These are phyloP conservation scores for Tricholoma sp. DNA, from an alignment of 768 basidiomycete genomes.

Conservation along the genomic window DNA sequence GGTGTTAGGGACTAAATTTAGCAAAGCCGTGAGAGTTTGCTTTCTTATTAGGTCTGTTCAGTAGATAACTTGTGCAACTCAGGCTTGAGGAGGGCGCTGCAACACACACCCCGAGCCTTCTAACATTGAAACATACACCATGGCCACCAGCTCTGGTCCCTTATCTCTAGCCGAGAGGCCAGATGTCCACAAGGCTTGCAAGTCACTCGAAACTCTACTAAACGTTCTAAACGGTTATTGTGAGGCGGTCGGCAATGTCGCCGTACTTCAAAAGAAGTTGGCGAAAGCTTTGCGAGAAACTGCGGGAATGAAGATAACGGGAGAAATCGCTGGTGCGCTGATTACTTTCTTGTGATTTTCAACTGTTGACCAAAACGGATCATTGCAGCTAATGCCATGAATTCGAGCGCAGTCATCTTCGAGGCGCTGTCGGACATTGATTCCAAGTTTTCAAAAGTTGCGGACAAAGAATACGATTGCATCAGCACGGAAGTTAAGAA, in stretches of 20 bases:
- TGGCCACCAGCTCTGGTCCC: slow-evolving; percentile 10
- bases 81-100: not conserved
- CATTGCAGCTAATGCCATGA: slow-evolving; percentile 60
- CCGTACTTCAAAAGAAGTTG: slow-evolving; percentile 68
- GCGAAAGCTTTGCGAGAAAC: slow-evolving; percentile 66
- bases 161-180: slow-evolving; percentile 49
- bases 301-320: slow-evolving; percentile 52
- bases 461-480: slow-evolving; percentile 65
- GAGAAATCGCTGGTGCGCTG: slow-evolving; percentile 56
- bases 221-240: slow-evolving; percentile 68
- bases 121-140: slow-evolving; percentile 1
- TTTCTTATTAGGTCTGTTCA: not conserved
- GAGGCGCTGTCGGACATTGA: slow-evolving; percentile 69
- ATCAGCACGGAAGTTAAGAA: slow-evolving; percentile 70
- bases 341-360: not conserved
- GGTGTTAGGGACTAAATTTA: too few relatives aligned
- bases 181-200: slow-evolving; percentile 80
- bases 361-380: slow-evolving; percentile 10
- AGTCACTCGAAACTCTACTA: slow-evolving; percentile 64
- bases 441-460: slow-evolving; percentile 66
- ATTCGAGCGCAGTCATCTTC: slow-evolving; percentile 58
- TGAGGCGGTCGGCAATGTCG: slow-evolving; percentile 60
- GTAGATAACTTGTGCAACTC: too few relatives aligned
- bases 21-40: not conserved
- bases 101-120: not conserved